Evolutionary conservation across 2,329 filamentous ascomycete genomes (phyloP).

Genomic region (Alternaria brassicicola): DNA sequence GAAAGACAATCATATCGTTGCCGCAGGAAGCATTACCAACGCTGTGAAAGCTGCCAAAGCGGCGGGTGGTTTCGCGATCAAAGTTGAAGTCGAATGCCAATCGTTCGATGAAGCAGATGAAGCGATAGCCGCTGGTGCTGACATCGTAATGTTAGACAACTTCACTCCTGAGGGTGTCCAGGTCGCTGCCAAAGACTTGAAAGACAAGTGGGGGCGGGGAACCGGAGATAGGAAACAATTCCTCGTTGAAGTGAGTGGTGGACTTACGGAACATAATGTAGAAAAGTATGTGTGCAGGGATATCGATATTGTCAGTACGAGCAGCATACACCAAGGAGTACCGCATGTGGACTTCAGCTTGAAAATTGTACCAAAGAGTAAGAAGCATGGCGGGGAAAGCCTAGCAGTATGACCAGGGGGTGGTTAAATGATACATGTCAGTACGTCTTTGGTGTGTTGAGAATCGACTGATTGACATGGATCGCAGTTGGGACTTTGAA

Average conservation of each 20-base stretch:
- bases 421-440: background rate
- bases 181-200: conserved; percentile 74
- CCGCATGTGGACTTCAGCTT: conserved; percentile 94
- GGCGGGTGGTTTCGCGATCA: conserved; percentile 86
- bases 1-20: conserved; percentile 99
- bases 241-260: conserved; percentile 90
- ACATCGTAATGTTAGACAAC: conserved; percentile 98
- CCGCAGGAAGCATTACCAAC: conserved; percentile 78
- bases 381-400: conserved; percentile 26
- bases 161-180: conserved; percentile 82
- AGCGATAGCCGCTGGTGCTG: conserved; percentile 87
- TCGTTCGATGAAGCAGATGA: conserved; percentile 87
- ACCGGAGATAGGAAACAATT: conserved; percentile 66
- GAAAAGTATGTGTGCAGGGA: conserved; percentile 78
- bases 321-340: conserved; percentile 94
- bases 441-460: background rate
- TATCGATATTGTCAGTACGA: conserved; percentile 94
- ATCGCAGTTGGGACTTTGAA: background rate
- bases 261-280: conserved; percentile 84
- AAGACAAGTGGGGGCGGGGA: conserved; percentile 75
- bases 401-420: conserved; percentile 6
- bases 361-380: conserved; percentile 70
- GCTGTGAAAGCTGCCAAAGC: conserved; percentile 84
- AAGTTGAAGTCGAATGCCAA: conserved; percentile 96
- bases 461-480: background rate